These are phyloP conservation scores for Aspergillus sp. DNA, from an alignment of 2,329 filamentous ascomycete species.

Conservation along the genomic window DNA sequence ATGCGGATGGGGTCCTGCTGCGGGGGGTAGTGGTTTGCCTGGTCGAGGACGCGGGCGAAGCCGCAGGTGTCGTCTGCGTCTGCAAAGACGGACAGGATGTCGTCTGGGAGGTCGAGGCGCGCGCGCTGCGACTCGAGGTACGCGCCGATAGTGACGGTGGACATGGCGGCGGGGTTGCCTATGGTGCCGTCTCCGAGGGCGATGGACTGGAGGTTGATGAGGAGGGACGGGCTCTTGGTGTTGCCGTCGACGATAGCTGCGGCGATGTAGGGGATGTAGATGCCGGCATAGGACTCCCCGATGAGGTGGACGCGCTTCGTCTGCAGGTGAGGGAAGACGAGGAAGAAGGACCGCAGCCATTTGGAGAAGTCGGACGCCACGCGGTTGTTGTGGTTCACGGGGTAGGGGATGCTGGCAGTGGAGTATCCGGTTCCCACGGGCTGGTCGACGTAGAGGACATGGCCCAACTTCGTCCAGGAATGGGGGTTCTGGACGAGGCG, in stretches of 20 bases:
- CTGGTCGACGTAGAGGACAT: slow-evolving; percentile 37
- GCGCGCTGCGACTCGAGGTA: slow-evolving; percentile 26
- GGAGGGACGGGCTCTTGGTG: slow-evolving; percentile 19
- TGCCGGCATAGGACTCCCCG: slow-evolving; percentile 38
- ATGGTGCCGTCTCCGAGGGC: slow-evolving; percentile 36
- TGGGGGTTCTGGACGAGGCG: slow-evolving; percentile 21
- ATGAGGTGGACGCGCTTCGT: slow-evolving; percentile 33
- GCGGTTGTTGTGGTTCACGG: slow-evolving; percentile 23
- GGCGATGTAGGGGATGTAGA: slow-evolving; percentile 39
- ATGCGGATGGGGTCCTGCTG: slow-evolving; percentile 25
- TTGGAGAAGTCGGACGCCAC: slow-evolving; percentile 29
- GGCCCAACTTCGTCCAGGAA: slow-evolving; percentile 31
- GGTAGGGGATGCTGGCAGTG: slow-evolving; percentile 28
- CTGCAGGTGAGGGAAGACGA: slow-evolving; percentile 28
- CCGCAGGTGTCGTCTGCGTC: slow-evolving; percentile 31
- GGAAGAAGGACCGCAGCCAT: slow-evolving; percentile 32
- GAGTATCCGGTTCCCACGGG: slow-evolving; percentile 37
- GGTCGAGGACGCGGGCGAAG: slow-evolving; percentile 26
- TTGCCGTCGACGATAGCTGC: slow-evolving; percentile 26
- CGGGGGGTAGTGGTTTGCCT: slow-evolving; percentile 30
- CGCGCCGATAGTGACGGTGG: slow-evolving; percentile 25
- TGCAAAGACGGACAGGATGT: slow-evolving; percentile 27
- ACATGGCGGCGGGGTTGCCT: slow-evolving; percentile 35
- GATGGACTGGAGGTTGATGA: slow-evolving; percentile 33
- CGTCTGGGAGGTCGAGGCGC: slow-evolving; percentile 23